Evolutionary conservation across 768 basidiomycete species (phyloP).

Genomic region (Pulveroboletus ravenelii): DNA sequence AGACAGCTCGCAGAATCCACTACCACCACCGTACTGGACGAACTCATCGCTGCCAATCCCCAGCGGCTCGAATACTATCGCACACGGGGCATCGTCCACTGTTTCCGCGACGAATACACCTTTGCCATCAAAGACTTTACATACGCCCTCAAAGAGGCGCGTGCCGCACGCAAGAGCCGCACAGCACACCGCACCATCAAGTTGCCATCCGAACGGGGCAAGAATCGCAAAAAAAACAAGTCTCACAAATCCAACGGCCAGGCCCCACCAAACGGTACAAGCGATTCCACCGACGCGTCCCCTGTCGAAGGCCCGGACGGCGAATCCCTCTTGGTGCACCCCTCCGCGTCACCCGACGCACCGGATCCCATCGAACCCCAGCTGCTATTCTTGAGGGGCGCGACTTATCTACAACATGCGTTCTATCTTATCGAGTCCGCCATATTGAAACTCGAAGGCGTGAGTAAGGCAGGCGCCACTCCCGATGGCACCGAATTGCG

Average conservation of each 20-base stretch:
- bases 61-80: slow-evolving; percentile 81
- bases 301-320: slow-evolving; percentile 44
- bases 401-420: slow-evolving; percentile 78
- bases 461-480: slow-evolving; percentile 48
- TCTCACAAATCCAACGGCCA: slow-evolving; percentile 52
- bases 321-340: slow-evolving; percentile 55
- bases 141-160: slow-evolving; percentile 71
- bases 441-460: slow-evolving; percentile 64
- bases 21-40: slow-evolving; percentile 70
- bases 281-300: slow-evolving; percentile 39
- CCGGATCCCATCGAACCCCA: slow-evolving; percentile 88
- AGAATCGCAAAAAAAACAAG: slow-evolving; percentile 53
- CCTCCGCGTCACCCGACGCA: slow-evolving; percentile 69
- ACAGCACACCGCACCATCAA: slow-evolving; percentile 46
- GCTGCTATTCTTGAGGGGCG: slow-evolving; percentile 76
- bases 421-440: slow-evolving; percentile 69
- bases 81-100: slow-evolving; percentile 86
- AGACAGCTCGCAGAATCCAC: slow-evolving; percentile 87
- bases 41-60: slow-evolving; percentile 68
- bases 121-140: slow-evolving; percentile 79
- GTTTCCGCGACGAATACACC: slow-evolving; percentile 79
- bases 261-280: slow-evolving; percentile 65
- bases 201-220: slow-evolving; percentile 36
- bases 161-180: slow-evolving; percentile 62
- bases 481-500: slow-evolving; percentile 72